These are phyloP conservation scores for Hippophae tibetana DNA, from an alignment of 306 rosid genomes.

Conservation along the genomic window DNA sequence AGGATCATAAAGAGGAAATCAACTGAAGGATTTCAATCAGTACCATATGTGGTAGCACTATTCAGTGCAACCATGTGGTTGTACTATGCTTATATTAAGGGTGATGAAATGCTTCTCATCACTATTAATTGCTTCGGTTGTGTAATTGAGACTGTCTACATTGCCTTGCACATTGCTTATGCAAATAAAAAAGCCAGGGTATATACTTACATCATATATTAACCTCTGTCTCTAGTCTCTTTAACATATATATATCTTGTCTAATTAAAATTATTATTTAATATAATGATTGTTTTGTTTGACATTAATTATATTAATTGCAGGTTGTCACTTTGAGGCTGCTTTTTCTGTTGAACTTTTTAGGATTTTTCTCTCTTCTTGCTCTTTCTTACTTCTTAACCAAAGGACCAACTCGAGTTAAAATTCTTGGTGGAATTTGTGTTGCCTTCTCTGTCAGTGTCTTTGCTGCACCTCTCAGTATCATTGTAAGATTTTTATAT, in stretches of 20 bases:
- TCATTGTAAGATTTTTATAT: slow-evolving; percentile 41
- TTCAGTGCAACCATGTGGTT: slow-evolving; percentile 89
- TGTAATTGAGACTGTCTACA: slow-evolving; percentile 65
- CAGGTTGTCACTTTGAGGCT: slow-evolving; percentile 66
- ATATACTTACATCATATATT: neutral
- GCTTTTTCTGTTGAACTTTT: slow-evolving; percentile 48
- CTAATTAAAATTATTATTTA: neutral
- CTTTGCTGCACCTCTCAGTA: slow-evolving; percentile 82
- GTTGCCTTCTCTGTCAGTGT: slow-evolving; percentile 68
- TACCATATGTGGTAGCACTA: slow-evolving; percentile 81
- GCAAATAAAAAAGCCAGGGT: slow-evolving; percentile 76
- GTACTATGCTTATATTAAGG: slow-evolving; percentile 68
- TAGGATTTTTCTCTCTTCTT: slow-evolving; percentile 58
- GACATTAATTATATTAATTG: slow-evolving; percentile 1
- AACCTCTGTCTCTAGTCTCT: neutral
- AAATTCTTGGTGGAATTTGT: slow-evolving; percentile 80
- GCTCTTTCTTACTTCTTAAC: slow-evolving; percentile 56
- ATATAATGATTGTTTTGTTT: neutral
- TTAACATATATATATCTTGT: neutral
- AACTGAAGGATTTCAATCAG: slow-evolving; percentile 79
- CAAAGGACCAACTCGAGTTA: slow-evolving; percentile 36
- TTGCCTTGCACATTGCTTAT: slow-evolving; percentile 48
- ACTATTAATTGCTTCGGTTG: slow-evolving; percentile 75
- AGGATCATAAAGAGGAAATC: slow-evolving; percentile 80
- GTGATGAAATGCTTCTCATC: slow-evolving; percentile 54